Evolutionary conservation across 2,329 filamentous ascomycete genomes (phyloP).

Genomic region (Fusarium staphyleae): DNA sequence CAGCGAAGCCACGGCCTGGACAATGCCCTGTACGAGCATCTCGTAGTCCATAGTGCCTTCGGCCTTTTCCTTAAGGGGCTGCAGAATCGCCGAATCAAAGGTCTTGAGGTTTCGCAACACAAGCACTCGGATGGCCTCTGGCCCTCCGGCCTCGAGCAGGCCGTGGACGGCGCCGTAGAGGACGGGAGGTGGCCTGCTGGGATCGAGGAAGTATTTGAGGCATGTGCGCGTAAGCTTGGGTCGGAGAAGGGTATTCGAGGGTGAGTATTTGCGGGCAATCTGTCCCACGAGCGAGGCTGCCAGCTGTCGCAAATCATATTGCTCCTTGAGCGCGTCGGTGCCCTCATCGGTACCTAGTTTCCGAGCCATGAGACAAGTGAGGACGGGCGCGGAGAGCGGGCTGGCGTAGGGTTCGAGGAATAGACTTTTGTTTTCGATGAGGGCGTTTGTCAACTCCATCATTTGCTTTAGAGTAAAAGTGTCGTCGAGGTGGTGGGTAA

Average conservation of each 20-base stretch:
- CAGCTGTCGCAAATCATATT: conserved; percentile 85
- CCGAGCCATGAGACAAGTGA: conserved; percentile 85
- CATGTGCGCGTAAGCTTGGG: conserved; percentile 92
- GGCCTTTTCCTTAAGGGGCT: conserved; percentile 60
- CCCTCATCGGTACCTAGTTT: conserved; percentile 71
- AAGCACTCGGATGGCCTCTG: conserved; percentile 64
- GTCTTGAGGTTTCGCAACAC: conserved; percentile 63
- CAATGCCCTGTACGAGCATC: conserved; percentile 62
- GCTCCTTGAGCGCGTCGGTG: conserved; percentile 60
- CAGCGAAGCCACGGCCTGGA: conserved; percentile 60
- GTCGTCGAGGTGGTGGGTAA: conserved; percentile 92
- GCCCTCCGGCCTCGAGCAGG: conserved; percentile 76
- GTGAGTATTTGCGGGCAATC: conserved; percentile 82
- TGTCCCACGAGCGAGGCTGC: conserved; percentile 81
- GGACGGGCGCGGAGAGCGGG: conserved; percentile 79
- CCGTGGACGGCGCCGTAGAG: conserved; percentile 90
- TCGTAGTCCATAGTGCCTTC: conserved; percentile 61
- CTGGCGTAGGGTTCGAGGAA: conserved; percentile 71
- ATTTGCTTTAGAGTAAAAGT: conserved; percentile 88
- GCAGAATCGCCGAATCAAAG: conserved; percentile 61
- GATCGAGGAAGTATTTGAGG: conserved; percentile 89
- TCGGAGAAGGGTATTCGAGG: conserved; percentile 81
- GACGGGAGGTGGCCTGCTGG: conserved; percentile 79
- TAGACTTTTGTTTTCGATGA: conserved; percentile 83
- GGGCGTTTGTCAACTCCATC: conserved; percentile 86